Evolutionary conservation across 768 basidiomycete species (phyloP).

Genomic region (Termitomyces sp.): DNA sequence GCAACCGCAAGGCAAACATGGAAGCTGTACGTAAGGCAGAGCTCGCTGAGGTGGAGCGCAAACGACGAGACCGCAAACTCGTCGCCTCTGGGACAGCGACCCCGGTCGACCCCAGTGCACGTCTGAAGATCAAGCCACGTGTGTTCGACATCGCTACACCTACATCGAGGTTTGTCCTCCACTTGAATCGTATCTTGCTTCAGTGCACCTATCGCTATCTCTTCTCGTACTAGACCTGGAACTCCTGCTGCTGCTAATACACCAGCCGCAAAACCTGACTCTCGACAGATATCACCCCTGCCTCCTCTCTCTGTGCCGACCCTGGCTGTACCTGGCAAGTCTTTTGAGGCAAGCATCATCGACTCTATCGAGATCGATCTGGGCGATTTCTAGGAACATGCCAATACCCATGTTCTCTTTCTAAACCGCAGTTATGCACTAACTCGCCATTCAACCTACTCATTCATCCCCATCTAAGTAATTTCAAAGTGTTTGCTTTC

Average conservation of each 20-base stretch:
- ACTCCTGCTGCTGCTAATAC: constrained; percentile 34
- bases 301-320: constrained; percentile 17
- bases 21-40: constrained; percentile 80
- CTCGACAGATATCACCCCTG: constrained; percentile 18
- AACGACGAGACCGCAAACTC: constrained; percentile 61
- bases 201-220: constrained; percentile 8
- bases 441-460: not conserved
- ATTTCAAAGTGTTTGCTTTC: constrained; percentile 1
- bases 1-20: constrained; percentile 79
- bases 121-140: constrained; percentile 60
- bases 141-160: constrained; percentile 44
- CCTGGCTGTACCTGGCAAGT: constrained; percentile 24
- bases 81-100: constrained; percentile 32
- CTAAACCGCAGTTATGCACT: not conserved
- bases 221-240: constrained; percentile 35
- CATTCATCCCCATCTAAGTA: constrained; percentile 2
- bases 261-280: constrained; percentile 18
- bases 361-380: constrained; percentile 71
- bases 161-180: constrained; percentile 51
- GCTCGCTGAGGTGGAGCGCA: constrained; percentile 59
- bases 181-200: not conserved
- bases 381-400: constrained; percentile 57
- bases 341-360: constrained; percentile 52
- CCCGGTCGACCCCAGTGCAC: constrained; percentile 56
- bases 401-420: not conserved